phyloP scores from a whole-genome alignment of 1,284 basidiomycete species.

The Ustilago loliicola region DNA sequence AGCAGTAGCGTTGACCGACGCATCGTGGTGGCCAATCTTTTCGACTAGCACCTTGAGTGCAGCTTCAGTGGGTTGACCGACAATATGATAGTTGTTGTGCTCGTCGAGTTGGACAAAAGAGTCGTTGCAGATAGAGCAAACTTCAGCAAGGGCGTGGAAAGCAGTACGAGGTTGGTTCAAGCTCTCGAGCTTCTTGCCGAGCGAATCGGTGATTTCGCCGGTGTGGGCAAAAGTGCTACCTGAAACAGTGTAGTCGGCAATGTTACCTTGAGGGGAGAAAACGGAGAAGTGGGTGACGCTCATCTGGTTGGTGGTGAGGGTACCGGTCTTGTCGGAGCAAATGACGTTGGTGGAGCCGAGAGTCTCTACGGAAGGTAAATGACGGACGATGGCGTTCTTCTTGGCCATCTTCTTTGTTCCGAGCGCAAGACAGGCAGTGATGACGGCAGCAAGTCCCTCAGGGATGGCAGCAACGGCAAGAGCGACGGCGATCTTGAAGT shows the following conservation, averaged over 20 bases:
- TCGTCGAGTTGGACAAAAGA: slow-evolving; percentile 72
- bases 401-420: slow-evolving; percentile 70
- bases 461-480: slow-evolving; percentile 70
- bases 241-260: slow-evolving; percentile 61
- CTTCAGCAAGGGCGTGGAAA: slow-evolving; percentile 65
- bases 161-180: slow-evolving; percentile 62
- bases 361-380: slow-evolving; percentile 68
- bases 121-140: slow-evolving; percentile 69
- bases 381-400: slow-evolving; percentile 69
- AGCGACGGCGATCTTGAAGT: slow-evolving; percentile 70
- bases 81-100: slow-evolving; percentile 82
- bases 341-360: slow-evolving; percentile 69
- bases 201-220: slow-evolving; percentile 52
- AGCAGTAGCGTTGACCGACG: slow-evolving; percentile 74
- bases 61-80: slow-evolving; percentile 91
- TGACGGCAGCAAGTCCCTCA: slow-evolving; percentile 69
- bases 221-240: slow-evolving; percentile 64
- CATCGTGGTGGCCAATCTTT: slow-evolving; percentile 77
- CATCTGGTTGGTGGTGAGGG: slow-evolving; percentile 70
- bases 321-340: slow-evolving; percentile 71
- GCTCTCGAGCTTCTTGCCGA: slow-evolving; percentile 36
- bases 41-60: slow-evolving; percentile 78
- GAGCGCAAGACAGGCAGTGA: slow-evolving; percentile 69
- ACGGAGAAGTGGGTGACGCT: slow-evolving; percentile 64
- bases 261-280: slow-evolving; percentile 14